These are phyloP conservation scores for Geranomyces michiganensis DNA, from an alignment of 192 early-diverging fungal genomes.

Conservation along the genomic window DNA sequence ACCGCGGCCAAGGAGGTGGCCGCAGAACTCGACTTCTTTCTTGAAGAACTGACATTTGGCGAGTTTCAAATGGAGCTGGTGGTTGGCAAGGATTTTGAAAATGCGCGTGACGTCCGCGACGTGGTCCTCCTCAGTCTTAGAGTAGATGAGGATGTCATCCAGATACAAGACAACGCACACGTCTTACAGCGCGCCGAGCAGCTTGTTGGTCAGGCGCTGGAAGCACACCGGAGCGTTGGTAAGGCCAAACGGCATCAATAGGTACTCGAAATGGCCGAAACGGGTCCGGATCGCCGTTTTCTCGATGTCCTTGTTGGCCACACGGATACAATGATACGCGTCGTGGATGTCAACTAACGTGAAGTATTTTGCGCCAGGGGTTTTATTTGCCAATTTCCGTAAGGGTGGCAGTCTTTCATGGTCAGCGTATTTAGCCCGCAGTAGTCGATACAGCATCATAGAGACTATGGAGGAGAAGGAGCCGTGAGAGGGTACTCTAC, in stretches of 20 bases:
- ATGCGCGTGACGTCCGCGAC: constrained; percentile 24
- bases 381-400: not conserved
- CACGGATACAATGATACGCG: not conserved
- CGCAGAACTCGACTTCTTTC: constrained; percentile 36
- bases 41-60: constrained; percentile 42
- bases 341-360: not conserved
- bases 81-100: constrained; percentile 31
- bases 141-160: constrained; percentile 60
- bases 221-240: constrained; percentile 64
- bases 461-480: too few relatives aligned
- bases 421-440: not conserved
- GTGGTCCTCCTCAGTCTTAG: constrained; percentile 16
- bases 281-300: constrained; percentile 9
- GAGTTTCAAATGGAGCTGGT: constrained; percentile 40
- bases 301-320: not conserved
- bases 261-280: constrained; percentile 51
- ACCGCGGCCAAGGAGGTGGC: constrained; percentile 39
- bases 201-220: constrained; percentile 51
- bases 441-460: constrained; percentile 6
- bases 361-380: not conserved
- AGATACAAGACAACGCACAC: constrained; percentile 31
- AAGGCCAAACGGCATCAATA: constrained; percentile 64
- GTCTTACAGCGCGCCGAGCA: constrained; percentile 40
- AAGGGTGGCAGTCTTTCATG: not conserved
- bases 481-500: too few relatives aligned